A percentile compares a stretch with the other conserved stretches of the same genome.
These are phyloP conservation scores for Tricholomella constricta DNA, from an alignment of 768 basidiomycete genomes.

Conservation along the genomic window DNA sequence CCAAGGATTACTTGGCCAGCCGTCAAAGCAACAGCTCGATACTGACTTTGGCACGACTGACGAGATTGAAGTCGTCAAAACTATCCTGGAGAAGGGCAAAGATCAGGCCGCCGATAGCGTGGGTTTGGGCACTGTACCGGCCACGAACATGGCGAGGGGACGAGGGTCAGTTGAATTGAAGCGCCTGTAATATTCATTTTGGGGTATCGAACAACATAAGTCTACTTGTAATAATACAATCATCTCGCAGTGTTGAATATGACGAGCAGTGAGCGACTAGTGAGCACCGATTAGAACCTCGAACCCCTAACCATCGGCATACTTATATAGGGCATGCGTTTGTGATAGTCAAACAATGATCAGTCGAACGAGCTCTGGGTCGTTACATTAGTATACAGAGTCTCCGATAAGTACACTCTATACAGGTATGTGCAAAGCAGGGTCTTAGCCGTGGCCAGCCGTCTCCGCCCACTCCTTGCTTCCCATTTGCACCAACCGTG, in stretches of 20 bases:
- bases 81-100: conserved; percentile 65
- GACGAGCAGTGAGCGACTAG: too few relatives aligned
- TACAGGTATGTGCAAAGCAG: neutral
- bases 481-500: conserved; percentile 86
- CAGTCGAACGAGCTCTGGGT: too few relatives aligned
- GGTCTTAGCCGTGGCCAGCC: conserved; percentile 35
- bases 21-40: conserved; percentile 86
- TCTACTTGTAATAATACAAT: conserved; percentile 7
- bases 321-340: too few relatives aligned
- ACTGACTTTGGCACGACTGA: conserved; percentile 66
- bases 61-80: conserved; percentile 61
- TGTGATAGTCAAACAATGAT: too few relatives aligned
- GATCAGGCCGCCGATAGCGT: conserved; percentile 55
- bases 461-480: conserved; percentile 81
- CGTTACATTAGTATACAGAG: too few relatives aligned
- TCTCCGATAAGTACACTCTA: neutral
- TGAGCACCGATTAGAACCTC: too few relatives aligned
- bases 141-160: conserved; percentile 28
- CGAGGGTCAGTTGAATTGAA: conserved; percentile 8
- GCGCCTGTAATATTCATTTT: neutral
- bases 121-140: conserved; percentile 17
- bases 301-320: too few relatives aligned
- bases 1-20: conserved; percentile 72
- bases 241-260: neutral
- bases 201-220: neutral